Percentiles rank a stretch among this genome's conserved stretches.
Conservation (phyloP, 176 grass and related monocot genomes). For the Oryza officinalis region DNA sequence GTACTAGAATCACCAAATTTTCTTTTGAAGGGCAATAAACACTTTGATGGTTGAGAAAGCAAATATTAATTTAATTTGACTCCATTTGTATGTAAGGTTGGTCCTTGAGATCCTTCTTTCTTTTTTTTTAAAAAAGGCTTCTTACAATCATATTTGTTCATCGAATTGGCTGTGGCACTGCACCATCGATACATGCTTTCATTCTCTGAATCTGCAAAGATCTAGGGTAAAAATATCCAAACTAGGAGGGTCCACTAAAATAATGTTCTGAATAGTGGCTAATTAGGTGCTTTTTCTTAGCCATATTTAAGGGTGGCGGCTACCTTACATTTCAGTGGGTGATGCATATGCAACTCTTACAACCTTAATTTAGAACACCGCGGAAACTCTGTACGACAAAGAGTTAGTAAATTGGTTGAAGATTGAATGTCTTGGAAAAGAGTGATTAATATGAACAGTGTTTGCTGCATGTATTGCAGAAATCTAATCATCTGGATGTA, state of each 20-base stretch:
- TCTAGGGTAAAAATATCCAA: not conserved
- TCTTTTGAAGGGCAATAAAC: not conserved
- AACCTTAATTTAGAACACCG: not conserved
- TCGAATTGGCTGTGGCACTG: not conserved
- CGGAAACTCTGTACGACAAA: not conserved
- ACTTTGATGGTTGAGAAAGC: not conserved
- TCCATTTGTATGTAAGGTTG: not conserved
- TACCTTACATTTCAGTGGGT: not conserved
- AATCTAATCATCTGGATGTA: not conserved
- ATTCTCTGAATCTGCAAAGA: not conserved
- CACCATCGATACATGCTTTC: not conserved
- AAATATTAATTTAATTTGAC: not conserved
- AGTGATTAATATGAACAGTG: not conserved
- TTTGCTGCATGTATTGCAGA: not conserved
- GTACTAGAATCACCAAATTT: not conserved
- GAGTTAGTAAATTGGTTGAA: not conserved
- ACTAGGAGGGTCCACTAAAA: not conserved
- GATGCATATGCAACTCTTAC: not conserved
- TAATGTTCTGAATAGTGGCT: not conserved
- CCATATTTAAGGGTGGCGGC: no score
- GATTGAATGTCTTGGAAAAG: not conserved
- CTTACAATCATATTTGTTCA: not conserved
- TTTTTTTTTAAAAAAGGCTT: no score
- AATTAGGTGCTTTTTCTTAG: no score
- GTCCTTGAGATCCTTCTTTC: conserved; percentile 22